Evolutionary conservation across 768 basidiomycete species (phyloP), one percentile per base, ranked within the genome.

Genomic region (Hortiboletus flavorubellus): DNA sequence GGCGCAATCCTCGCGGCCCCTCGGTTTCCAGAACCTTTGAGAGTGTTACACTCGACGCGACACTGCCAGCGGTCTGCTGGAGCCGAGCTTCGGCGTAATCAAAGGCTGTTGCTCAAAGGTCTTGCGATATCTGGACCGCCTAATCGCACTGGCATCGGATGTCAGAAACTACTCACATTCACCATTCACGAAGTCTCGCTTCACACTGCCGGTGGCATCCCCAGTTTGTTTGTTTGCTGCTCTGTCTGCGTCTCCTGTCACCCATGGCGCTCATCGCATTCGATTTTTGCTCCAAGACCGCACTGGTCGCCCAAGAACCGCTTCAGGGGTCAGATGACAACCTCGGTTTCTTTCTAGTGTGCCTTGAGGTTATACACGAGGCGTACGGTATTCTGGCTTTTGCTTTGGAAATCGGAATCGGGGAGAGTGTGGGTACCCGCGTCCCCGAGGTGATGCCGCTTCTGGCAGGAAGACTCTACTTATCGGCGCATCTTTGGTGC

Each of bases 11-110:
- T 77, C 14, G 62, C 54, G 46, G 59, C 57, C 6, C 6, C 66
- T 86, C 29, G 61, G 64, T 1, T 63, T 86, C 6, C 76, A 79
- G 53, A 80, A 84, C 57, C 72, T 73, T 9, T 21, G 21, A 21
- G 75, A 16, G 73, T 35, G 68, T 26, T 35, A 11, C 29, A 73
- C 72, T 49, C 67, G 72, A 15, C 70, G 71, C n/a, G 76, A 82
- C 54, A 66, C n/a, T n/a, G n/a, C n/a, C n/a, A n/a, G n/a, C n/a
- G n/a, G 70, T 26, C 66, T 65, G 47, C 62, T 83, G 23, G 64
- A 77, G 18, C 46, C 51, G 8, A 60, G 51, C 51, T 57, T 55
- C 33, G 31, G 40, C 29, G 47, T 51, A 51, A 49, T 43, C 42
- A 44, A 49, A 50, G 48, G 57, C 57, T 55, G 51, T 58, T 57